These are phyloP conservation scores for Trichoderma erinaceum DNA, from an alignment of 495 filamentous ascomycete genomes.

Conservation along the genomic window DNA sequence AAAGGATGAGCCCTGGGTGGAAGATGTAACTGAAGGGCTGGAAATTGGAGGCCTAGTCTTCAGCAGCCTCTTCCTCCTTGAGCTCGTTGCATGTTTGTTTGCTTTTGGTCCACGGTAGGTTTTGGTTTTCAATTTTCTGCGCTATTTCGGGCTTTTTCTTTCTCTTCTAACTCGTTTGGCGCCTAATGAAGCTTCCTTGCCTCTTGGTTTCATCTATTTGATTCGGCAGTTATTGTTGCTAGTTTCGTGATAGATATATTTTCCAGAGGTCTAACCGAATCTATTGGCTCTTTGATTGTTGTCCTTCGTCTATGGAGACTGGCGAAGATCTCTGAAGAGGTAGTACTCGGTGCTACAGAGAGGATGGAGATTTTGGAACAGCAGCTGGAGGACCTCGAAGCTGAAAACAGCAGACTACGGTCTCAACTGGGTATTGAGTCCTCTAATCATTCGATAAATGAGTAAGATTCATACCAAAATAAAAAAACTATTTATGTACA, in stretches of 20 bases:
- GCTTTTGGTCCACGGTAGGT: slow-evolving; percentile 51
- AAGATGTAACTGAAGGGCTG: slow-evolving; percentile 35
- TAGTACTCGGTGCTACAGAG: slow-evolving; percentile 53
- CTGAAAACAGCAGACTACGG: slow-evolving; percentile 12
- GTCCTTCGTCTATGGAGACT: slow-evolving; percentile 61
- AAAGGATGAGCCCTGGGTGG: slow-evolving; percentile 31
- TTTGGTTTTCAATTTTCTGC: not conserved
- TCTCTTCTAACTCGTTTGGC: not conserved
- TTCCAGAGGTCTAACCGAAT: slow-evolving; percentile 50
- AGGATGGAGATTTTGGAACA: slow-evolving; percentile 33
- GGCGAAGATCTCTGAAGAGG: slow-evolving; percentile 61
- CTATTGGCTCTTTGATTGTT: slow-evolving; percentile 57
- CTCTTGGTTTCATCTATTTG: slow-evolving; percentile 57
- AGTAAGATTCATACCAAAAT: not conserved
- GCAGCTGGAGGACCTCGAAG: slow-evolving; percentile 9
- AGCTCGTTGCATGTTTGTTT: slow-evolving; percentile 50
- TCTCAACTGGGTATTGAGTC: not conserved
- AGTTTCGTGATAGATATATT: slow-evolving; percentile 55
- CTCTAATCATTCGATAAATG: not conserved
- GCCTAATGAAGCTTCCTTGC: slow-evolving; percentile 47
- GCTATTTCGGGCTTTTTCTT: not conserved
- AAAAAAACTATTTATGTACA: not conserved
- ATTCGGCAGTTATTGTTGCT: slow-evolving; percentile 54
- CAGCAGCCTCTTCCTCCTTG: slow-evolving; percentile 54
- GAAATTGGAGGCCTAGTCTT: slow-evolving; percentile 45